Conservation (phyloP, 75 land plant species). For the Selaginella tamariscina region DNA sequence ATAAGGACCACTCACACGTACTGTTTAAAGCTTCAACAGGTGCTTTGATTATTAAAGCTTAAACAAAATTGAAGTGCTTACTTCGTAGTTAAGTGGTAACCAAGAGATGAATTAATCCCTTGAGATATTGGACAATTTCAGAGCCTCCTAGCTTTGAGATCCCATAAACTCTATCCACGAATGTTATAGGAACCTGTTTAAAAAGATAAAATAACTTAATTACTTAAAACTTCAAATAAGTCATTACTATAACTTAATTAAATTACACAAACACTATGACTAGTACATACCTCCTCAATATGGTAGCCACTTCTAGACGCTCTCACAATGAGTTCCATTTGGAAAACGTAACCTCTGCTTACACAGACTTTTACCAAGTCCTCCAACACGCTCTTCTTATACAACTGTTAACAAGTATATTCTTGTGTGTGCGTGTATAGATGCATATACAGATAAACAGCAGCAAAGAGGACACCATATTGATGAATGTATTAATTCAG, state of each 20-base stretch:
- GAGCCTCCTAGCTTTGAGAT: conserved; percentile 95
- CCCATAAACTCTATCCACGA: conserved; percentile 98
- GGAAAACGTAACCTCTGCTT: conserved; percentile 96
- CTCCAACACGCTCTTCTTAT: conserved; percentile 62
- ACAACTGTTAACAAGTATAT: too few species aligned
- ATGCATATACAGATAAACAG: too few species aligned
- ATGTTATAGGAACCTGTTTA: conserved; percentile 88
- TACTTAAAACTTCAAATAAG: not conserved
- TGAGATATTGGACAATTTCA: conserved; percentile 88
- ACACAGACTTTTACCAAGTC: conserved; percentile 63
- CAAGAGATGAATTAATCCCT: conserved; percentile 69
- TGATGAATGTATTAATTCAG: too few species aligned
- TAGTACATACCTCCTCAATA: conserved; percentile 67
- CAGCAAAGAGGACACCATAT: too few species aligned
- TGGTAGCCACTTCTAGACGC: conserved; percentile 69
- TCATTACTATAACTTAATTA: not conserved
- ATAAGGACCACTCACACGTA: not conserved
- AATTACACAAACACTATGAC: not conserved
- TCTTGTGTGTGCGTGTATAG: too few species aligned
- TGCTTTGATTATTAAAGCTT: too few species aligned
- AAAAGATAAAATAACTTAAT: not conserved
- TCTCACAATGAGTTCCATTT: conserved; percentile 97
- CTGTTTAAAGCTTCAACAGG: too few species aligned
- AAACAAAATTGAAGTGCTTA: too few species aligned
- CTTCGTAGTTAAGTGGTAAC: conserved; percentile 56